Conservation (phyloP, 2,329 filamentous ascomycete species). For the Cladosporium halotolerans region DNA sequence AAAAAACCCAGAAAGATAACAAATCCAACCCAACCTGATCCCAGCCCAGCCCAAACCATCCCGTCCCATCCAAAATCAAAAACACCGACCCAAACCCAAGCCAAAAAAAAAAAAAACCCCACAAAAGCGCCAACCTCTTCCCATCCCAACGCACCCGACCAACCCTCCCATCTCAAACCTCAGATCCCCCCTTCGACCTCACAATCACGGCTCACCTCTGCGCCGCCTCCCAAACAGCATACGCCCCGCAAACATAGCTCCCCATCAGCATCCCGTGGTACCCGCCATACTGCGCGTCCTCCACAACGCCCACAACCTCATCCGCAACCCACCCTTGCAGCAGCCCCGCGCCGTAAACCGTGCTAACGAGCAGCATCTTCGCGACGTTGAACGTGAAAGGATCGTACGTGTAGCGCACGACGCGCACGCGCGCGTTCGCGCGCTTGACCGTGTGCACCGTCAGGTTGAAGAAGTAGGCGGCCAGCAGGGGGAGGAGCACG, state of each 20-base stretch:
- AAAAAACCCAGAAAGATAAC: too few relatives aligned
- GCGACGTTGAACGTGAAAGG: constrained; percentile 84
- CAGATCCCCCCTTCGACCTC: too few relatives aligned
- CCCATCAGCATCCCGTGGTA: constrained; percentile 65
- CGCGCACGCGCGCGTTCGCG: constrained; percentile 30
- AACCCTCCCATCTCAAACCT: neutral
- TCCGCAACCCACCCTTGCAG: constrained; percentile 58
- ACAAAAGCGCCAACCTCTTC: neutral
- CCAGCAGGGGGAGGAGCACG: constrained; percentile 60
- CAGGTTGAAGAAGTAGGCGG: constrained; percentile 89
- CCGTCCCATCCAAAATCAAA: neutral
- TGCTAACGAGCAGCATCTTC: constrained; percentile 75
- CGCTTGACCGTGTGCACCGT: constrained; percentile 52
- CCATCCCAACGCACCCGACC: neutral
- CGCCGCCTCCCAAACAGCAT: constrained; percentile 72
- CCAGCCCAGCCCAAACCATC: neutral
- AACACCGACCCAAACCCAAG: neutral
- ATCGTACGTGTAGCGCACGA: constrained; percentile 61
- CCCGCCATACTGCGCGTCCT: constrained; percentile 62
- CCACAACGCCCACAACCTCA: constrained; percentile 56
- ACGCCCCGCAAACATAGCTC: constrained; percentile 59
- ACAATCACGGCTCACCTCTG: constrained; percentile 44
- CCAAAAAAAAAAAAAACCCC: neutral
- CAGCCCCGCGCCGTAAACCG: constrained; percentile 67
- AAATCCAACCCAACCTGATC: too few relatives aligned